Evolutionary conservation across 768 basidiomycete genomes (phyloP).

Genomic region (Suillus weaverae): DNA sequence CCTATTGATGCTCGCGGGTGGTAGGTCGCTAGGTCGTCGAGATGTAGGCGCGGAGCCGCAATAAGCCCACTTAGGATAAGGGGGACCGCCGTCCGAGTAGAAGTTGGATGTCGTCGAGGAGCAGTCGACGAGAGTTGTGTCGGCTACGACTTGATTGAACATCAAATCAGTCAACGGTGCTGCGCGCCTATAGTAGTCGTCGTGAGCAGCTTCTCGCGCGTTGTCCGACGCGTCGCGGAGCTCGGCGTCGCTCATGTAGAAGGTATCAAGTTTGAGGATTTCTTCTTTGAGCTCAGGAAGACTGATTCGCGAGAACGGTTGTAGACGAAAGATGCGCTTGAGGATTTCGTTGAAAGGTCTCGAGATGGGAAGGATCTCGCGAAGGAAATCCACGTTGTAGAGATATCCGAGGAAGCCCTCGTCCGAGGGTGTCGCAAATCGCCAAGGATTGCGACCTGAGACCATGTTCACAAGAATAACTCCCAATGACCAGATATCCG

Average conservation of each 20-base stretch:
- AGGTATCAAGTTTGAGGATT: constrained; percentile 55
- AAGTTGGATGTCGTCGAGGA: constrained; percentile 1
- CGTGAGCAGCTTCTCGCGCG: not conserved
- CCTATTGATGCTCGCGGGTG: not conserved
- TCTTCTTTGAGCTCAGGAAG: constrained; percentile 58
- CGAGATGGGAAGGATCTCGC: constrained; percentile 73
- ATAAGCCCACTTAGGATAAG: constrained; percentile 1
- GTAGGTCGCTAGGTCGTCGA: not conserved
- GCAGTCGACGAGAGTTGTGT: constrained; percentile 2
- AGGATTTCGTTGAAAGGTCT: constrained; percentile 61
- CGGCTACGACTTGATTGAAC: constrained; percentile 1
- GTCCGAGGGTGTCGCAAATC: constrained; percentile 63
- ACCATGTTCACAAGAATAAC: constrained; percentile 85
- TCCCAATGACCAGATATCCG: constrained; percentile 71
- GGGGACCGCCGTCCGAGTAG: constrained; percentile 4
- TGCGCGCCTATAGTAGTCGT: not conserved
- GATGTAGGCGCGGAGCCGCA: not conserved
- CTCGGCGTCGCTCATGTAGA: constrained; percentile 59
- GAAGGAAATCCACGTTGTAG: constrained; percentile 61
- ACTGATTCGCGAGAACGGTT: constrained; percentile 61
- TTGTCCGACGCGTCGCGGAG: constrained; percentile 31
- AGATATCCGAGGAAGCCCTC: constrained; percentile 67
- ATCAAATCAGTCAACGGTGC: constrained; percentile 1
- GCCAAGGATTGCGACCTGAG: constrained; percentile 73
- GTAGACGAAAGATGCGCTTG: constrained; percentile 68